Evolutionary conservation across 768 basidiomycete genomes (phyloP).

Genomic region (Lentinula detonsa): DNA sequence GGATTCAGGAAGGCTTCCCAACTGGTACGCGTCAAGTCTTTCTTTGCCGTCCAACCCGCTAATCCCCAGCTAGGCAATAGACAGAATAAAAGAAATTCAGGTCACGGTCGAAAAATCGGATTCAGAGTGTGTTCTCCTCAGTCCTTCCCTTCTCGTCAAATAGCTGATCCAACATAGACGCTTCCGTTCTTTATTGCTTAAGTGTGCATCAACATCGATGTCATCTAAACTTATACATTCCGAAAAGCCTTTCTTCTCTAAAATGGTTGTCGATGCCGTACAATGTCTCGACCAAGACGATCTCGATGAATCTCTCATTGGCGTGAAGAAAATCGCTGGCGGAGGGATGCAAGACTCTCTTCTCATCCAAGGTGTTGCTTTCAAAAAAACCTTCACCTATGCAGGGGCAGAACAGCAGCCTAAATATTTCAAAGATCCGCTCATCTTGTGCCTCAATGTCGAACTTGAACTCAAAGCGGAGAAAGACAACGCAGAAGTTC

Average conservation of each 20-base stretch:
- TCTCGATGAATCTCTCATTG: constrained; percentile 92
- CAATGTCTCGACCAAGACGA: constrained; percentile 88
- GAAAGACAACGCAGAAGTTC: constrained; percentile 98
- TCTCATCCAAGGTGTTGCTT: constrained; percentile 86
- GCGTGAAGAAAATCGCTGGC: constrained; percentile 95
- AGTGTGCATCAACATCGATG: constrained; percentile 99
- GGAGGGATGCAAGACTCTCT: constrained; percentile 97
- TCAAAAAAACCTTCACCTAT: constrained; percentile 99
- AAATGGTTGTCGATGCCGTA: constrained; percentile 98
- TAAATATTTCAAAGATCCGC: constrained; percentile 83
- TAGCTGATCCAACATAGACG: constrained; percentile 42
- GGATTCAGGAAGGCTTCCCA: constrained; percentile 86
- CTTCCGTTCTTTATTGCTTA: constrained; percentile 90
- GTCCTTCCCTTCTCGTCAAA: constrained; percentile 1
- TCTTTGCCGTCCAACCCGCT: constrained; percentile 1
- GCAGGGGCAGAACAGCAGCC: constrained; percentile 99
- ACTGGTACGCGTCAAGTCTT: constrained; percentile 48
- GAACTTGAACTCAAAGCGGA: constrained; percentile 98
- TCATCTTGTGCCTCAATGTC: constrained; percentile 92
- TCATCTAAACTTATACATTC: constrained; percentile 99
- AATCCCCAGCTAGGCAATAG: constrained; percentile 54
- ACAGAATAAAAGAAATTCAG: constrained; percentile 86
- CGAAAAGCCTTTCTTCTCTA: constrained; percentile 97
- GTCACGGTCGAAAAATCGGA: constrained; percentile 85
- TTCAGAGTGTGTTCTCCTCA: constrained; percentile 60